These are phyloP conservation scores for Clohesyomyces aquaticus DNA, from an alignment of 495 filamentous ascomycete species.

Conservation along the genomic window DNA sequence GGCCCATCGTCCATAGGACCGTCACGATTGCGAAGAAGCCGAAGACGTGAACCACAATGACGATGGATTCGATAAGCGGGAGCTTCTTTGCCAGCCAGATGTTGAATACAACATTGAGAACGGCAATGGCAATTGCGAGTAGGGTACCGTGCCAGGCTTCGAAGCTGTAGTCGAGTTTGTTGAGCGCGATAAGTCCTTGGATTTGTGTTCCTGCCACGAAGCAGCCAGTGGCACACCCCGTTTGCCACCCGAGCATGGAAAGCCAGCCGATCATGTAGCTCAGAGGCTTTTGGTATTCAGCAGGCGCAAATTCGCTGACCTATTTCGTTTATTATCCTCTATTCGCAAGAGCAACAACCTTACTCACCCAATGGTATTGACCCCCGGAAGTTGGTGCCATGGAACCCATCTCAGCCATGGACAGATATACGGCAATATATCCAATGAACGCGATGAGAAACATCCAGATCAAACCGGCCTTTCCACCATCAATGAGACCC, in stretches of 20 bases:
- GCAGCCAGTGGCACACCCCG: slow-evolving; percentile 55
- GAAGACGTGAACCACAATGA: slow-evolving; percentile 65
- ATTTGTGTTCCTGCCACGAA: slow-evolving; percentile 62
- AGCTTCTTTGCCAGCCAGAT: slow-evolving; percentile 57
- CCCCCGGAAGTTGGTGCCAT: slow-evolving; percentile 45
- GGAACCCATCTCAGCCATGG: slow-evolving; percentile 40
- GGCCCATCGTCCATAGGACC: slow-evolving; percentile 51
- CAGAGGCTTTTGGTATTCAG: slow-evolving; percentile 36
- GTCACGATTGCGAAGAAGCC: slow-evolving; percentile 66
- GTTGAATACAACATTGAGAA: slow-evolving; percentile 60
- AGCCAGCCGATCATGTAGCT: slow-evolving; percentile 57
- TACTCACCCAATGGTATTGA: slow-evolving; percentile 48
- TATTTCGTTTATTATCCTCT: no score
- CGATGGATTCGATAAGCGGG: slow-evolving; percentile 60
- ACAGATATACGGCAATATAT: slow-evolving; percentile 15
- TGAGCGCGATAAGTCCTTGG: slow-evolving; percentile 61
- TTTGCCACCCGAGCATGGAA: slow-evolving; percentile 63
- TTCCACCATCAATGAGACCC: slow-evolving; percentile 44
- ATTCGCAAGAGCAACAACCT: no score
- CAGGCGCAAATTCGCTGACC: slow-evolving; percentile 43
- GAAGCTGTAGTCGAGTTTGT: slow-evolving; percentile 51
- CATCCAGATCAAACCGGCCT: slow-evolving; percentile 37
- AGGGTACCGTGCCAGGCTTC: slow-evolving; percentile 64
- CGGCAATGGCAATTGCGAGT: slow-evolving; percentile 56
- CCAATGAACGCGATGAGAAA: slow-evolving; percentile 20